Conservation (phyloP, 495 filamentous ascomycete species). For the Aspergillus cristatus region DNA sequence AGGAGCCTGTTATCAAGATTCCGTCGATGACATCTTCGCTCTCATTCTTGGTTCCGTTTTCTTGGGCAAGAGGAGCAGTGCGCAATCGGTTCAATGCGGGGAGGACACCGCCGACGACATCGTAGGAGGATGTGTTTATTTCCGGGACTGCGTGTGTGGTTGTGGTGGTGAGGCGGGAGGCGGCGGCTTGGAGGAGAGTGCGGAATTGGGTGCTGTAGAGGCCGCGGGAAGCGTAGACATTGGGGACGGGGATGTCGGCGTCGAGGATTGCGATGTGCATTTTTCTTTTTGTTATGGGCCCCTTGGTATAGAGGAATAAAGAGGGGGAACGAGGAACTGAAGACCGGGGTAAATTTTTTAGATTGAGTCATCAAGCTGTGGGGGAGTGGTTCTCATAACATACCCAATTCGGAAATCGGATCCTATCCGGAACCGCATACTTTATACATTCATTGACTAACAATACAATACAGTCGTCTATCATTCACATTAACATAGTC, state of each 20-base stretch:
- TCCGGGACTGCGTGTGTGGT: not conserved
- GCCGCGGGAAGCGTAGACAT: constrained; percentile 25
- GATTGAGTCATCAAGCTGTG: no score
- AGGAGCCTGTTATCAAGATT: constrained; percentile 33
- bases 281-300: not conserved
- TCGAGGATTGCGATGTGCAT: constrained; percentile 37
- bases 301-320: constrained; percentile 1
- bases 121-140: constrained; percentile 30
- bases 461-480: not conserved
- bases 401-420: no score
- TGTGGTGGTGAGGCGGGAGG: constrained; percentile 11
- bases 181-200: constrained; percentile 23
- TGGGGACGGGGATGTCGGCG: constrained; percentile 27
- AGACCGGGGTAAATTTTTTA: no score
- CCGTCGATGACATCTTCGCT: constrained; percentile 22
- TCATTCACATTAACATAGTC: not conserved
- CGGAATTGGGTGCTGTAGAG: constrained; percentile 33
- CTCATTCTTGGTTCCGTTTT: not conserved
- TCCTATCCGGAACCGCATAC: no score
- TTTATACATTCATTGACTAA: constrained; percentile 5
- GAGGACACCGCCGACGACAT: constrained; percentile 24
- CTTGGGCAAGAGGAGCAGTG: constrained; percentile 2
- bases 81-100: constrained; percentile 22
- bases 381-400: no score
- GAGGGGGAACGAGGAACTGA: not conserved